A percentile compares a stretch with the other conserved stretches of the same genome.
phyloP scores from a whole-genome alignment of 768 basidiomycete genomes.

The Sutorius australiensis region DNA sequence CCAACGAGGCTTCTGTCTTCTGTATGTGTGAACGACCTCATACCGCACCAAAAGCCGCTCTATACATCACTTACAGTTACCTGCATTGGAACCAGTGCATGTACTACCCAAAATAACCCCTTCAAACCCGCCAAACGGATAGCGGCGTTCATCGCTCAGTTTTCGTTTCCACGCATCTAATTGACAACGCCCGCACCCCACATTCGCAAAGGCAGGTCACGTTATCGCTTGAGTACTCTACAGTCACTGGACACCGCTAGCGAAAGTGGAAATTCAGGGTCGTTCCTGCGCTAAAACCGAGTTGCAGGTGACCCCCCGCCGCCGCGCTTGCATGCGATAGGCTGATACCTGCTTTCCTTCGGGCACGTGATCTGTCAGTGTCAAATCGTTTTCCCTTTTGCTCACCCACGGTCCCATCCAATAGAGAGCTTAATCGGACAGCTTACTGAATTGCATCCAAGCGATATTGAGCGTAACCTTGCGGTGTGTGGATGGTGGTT shows the following conservation, averaged over 20 bases:
- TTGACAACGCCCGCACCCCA: conserved; percentile 6
- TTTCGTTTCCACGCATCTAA: conserved; percentile 4
- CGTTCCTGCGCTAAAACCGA: conserved; percentile 1
- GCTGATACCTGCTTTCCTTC: conserved; percentile 10
- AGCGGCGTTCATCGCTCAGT: background rate
- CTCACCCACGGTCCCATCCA: conserved; percentile 9
- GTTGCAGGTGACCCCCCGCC: background rate
- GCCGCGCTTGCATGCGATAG: background rate
- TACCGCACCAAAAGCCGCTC: conserved; percentile 11
- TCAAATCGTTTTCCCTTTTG: conserved; percentile 2
- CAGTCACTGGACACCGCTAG: background rate
- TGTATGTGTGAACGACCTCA: conserved; percentile 19
- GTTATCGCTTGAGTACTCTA: background rate
- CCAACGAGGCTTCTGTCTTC: conserved; percentile 9
- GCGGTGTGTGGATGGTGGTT: conserved; percentile 18
- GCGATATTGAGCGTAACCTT: conserved; percentile 16
- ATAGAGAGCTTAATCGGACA: background rate
- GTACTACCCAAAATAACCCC: background rate
- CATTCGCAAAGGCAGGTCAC: background rate
- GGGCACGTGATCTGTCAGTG: conserved; percentile 24
- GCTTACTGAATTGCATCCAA: conserved; percentile 9
- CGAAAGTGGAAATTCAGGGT: background rate
- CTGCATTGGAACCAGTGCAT: conserved; percentile 1
- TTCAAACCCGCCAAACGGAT: background rate
- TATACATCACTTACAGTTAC: conserved; percentile 6